These are phyloP conservation scores for Eucalyptus leucophloia DNA, from an alignment of 345 rosid species.

Conservation along the genomic window DNA sequence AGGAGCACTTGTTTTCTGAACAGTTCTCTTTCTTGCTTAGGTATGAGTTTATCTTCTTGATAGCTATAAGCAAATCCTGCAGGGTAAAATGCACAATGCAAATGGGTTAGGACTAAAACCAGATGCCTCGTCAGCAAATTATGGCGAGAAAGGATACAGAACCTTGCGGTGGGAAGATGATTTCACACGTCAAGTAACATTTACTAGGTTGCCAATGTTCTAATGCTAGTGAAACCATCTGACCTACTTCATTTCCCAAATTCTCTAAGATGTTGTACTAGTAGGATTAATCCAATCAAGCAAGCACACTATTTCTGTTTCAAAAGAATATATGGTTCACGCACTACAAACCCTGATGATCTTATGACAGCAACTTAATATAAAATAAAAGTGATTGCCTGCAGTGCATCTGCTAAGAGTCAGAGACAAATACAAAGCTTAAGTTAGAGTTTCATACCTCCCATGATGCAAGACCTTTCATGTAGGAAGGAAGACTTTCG, in stretches of 20 bases:
- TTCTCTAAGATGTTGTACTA: background rate
- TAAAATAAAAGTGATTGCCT: background rate
- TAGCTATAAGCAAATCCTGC: constrained; percentile 67
- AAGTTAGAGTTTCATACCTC: constrained; percentile 38
- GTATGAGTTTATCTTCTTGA: constrained; percentile 49
- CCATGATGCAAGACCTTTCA: constrained; percentile 69
- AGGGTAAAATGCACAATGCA: background rate
- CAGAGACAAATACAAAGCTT: background rate
- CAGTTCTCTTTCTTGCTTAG: constrained; percentile 30
- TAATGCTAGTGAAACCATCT: background rate
- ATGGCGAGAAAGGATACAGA: background rate
- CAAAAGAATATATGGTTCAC: background rate
- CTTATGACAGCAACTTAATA: background rate
- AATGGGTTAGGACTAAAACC: background rate
- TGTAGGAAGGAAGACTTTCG: constrained; percentile 60
- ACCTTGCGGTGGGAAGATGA: background rate
- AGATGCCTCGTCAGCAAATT: background rate
- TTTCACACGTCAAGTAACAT: background rate
- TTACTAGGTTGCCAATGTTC: background rate
- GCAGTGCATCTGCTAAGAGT: background rate
- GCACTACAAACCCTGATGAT: background rate
- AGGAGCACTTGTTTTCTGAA: constrained; percentile 25
- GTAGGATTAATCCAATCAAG: background rate
- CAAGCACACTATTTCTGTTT: background rate
- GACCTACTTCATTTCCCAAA: background rate